Conservation (phyloP, 768 basidiomycete species). For the Suillus cothurnatus region DNA sequence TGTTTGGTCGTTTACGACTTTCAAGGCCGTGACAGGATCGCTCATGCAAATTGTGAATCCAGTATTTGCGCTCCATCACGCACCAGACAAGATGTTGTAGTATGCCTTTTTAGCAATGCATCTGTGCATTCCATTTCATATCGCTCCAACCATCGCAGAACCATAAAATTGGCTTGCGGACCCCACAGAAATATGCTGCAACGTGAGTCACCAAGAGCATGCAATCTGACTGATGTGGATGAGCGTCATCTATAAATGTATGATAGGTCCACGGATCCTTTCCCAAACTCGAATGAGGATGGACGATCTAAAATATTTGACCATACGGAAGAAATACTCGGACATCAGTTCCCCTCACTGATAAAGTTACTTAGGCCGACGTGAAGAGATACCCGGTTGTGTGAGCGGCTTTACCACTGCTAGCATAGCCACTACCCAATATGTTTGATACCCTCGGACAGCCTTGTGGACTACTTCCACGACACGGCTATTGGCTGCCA, state of each 20-base stretch:
- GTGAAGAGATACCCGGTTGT: constrained; percentile 49
- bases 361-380: constrained; percentile 40
- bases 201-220: constrained; percentile 33
- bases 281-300: constrained; percentile 71
- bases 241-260: constrained; percentile 59
- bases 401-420: constrained; percentile 45
- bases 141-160: constrained; percentile 17
- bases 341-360: not conserved
- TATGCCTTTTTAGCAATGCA: constrained; percentile 15
- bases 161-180: constrained; percentile 16
- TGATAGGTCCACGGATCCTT: constrained; percentile 70
- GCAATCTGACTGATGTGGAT: not conserved
- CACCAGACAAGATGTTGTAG: constrained; percentile 20
- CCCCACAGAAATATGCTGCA: constrained; percentile 46
- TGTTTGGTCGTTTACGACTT: constrained; percentile 25
- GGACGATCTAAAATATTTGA: constrained; percentile 62
- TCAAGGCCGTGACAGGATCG: too few relatives aligned
- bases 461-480: constrained; percentile 9
- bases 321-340: constrained; percentile 47
- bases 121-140: not conserved
- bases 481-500: not conserved
- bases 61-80: constrained; percentile 33
- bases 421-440: constrained; percentile 1
- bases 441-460: constrained; percentile 23
- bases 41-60: constrained; percentile 37